Evolutionary conservation across 495 filamentous ascomycete genomes (phyloP).

Genomic region (Apiosordaria backusii): DNA sequence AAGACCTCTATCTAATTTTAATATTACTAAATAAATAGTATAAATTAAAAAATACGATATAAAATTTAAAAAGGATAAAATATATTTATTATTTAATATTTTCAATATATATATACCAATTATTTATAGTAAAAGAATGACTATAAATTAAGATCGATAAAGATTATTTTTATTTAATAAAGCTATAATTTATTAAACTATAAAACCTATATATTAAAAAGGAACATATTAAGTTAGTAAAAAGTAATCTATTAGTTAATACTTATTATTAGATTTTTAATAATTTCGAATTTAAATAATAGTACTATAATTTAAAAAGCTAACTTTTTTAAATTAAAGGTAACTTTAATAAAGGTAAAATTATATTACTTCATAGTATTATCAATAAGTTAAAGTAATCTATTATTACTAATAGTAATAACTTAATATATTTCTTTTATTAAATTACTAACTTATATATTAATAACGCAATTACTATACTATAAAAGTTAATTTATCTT

Average conservation of each 20-base stretch:
- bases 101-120: neutral
- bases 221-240: too few species aligned
- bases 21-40: neutral
- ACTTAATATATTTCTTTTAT: constrained; percentile 40
- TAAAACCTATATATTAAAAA: too few species aligned
- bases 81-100: constrained; percentile 6
- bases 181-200: too few species aligned
- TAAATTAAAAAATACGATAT: neutral
- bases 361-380: constrained; percentile 46
- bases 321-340: constrained; percentile 47
- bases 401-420: constrained; percentile 27
- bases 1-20: constrained; percentile 4
- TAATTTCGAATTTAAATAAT: constrained; percentile 1
- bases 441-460: constrained; percentile 33
- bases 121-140: constrained; percentile 2
- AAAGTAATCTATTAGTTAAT: too few species aligned
- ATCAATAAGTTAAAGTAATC: constrained; percentile 33
- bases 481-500: constrained; percentile 35
- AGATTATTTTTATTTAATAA: too few species aligned
- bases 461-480: constrained; percentile 33
- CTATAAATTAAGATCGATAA: too few species aligned
- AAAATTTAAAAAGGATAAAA: constrained; percentile 5
- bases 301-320: constrained; percentile 23
- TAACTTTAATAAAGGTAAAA: constrained; percentile 48
- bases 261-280: constrained; percentile 44